Conservation (phyloP, 768 basidiomycete species). For the Naganishia randhawae region DNA sequence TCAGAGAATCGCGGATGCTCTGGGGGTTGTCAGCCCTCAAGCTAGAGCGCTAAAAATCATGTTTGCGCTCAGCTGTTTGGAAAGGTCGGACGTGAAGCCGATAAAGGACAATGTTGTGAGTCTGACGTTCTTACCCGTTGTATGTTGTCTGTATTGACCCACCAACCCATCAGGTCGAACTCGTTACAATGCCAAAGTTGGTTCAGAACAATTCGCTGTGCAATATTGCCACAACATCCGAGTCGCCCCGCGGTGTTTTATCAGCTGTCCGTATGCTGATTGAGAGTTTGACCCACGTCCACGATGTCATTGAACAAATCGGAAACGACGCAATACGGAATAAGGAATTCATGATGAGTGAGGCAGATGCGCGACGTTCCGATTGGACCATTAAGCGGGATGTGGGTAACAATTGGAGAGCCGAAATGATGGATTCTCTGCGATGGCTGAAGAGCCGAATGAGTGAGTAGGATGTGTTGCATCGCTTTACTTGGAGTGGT, state of each 20-base stretch:
- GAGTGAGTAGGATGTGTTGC: not conserved
- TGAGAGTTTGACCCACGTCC: not conserved
- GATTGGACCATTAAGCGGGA: not conserved
- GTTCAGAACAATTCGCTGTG: not conserved
- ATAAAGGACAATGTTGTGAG: not conserved
- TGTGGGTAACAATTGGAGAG: not conserved
- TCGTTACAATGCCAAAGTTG: not conserved
- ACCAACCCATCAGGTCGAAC: too few relatives aligned
- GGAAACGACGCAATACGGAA: not conserved
- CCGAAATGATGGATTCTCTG: constrained; percentile 14
- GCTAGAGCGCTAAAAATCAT: not conserved
- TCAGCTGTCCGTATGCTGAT: not conserved
- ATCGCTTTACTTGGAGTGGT: not conserved
- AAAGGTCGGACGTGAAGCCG: too few relatives aligned
- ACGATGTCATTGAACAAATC: not conserved
- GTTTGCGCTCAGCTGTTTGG: not conserved
- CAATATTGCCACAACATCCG: not conserved
- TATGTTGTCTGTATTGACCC: not conserved
- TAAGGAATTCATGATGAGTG: not conserved
- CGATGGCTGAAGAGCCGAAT: constrained; percentile 16
- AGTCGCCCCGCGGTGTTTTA: not conserved
- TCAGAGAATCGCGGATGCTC: not conserved
- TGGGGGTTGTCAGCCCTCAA: constrained; percentile 1
- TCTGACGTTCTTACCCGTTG: not conserved
- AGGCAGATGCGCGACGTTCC: not conserved